Base-by-base conservation (phyloP, 176 grass and related monocot species). In the Thinopyrum elongatum region DNA sequence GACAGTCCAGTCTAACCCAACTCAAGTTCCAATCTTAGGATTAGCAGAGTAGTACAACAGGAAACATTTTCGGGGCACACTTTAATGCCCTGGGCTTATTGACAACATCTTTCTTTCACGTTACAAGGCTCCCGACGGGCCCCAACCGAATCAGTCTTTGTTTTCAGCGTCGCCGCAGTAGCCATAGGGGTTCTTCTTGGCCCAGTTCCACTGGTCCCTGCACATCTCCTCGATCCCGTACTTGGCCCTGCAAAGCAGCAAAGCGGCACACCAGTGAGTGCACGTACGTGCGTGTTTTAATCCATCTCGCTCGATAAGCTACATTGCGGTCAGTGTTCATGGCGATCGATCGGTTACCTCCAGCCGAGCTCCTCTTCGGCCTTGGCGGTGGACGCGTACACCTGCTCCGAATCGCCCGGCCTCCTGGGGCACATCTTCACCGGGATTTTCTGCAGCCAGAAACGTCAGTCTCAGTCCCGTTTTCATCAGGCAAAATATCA, bases 151-250 rank as follows among this genome's bases (percentile, higher is more conserved):
- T 39, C 29, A 22, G 1, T 68, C 46, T 70, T 77, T 70, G 26
- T 82, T 82, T 16, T 83, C 80, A 65, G 86, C 80, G 39, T 57
- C 23, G 39, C 65, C 62, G 10, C 68, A 23, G 66, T 94, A 98
- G 65, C 93, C 96, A 59, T 80, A 90, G 1, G 96, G 96, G 77
- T 98, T 98, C 83, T 92, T 95, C 80, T 70, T 95, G 10, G 89
- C 96, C 96, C 92, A 98, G 61, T 94, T 94, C 96, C 93, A 95
- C 68, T 95, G 92, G 84, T 98, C 96, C 82, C 96, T 90, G 83
- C 96, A 98, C 96, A 95, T 95, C 49, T 98, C 90, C 60, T 94
- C 93, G 41, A 94, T 83, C 39, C 90, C 91, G 70, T 92, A 94
- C 62, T 80, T 80, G 27, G 96, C 90, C 12, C 96, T 98, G 96